Evolutionary conservation across 23 red algal genomes (phyloP), one percentile per base, ranked within the genome.

Genomic region (Gracilaria gracilis): DNA sequence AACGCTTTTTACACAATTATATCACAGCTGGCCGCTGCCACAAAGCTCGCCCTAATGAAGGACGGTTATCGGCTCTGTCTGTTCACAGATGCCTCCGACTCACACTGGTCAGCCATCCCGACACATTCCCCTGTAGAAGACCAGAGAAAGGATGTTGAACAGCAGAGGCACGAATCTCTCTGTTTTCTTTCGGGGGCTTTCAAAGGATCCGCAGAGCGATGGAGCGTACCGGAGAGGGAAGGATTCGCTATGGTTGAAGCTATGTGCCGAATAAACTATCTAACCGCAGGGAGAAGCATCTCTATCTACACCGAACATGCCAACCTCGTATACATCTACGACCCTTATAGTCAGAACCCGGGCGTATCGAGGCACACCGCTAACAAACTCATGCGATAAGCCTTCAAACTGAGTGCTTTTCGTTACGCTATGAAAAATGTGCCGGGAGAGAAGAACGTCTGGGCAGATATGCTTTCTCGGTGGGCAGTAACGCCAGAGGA

Each of bases 271-370:
- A 21, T 83, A 25, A 49, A 83, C 25, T 83, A 83, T 25, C 48
- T 61, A 7, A 83, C 32, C 31, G 33, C 51, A 54, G 55, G 55
- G 4, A 23, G 79, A 29, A 44, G 2, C 2, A 57, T 13, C 3
- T 61, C 48, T 61, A 61, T 61, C 16, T 83, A 59, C 79, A 83
- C 79, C 19, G 79, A 83, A 12, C 23, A 83, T 33, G 38, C 51
- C 23, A 83, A 83, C 31, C 25, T 83, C 17, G 51, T 83, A 0
- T 61, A 83, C 33, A 83, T 83, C 27, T 83, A 83, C 28, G 79
- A 83, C 79, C 55, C 79, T 5, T 61, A 28, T 25, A 49, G 50
- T 1, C 42, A 28, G 48, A 83, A 83, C 57, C 79, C 79, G 1
- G 50, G 57, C 2, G 24, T 83, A 11, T 48, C 79, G 6, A 13